Percentiles rank a stretch among this genome's conserved stretches.
phyloP scores from a whole-genome alignment of 805 yeast genomes.

The Pichia occidentalis region DNA sequence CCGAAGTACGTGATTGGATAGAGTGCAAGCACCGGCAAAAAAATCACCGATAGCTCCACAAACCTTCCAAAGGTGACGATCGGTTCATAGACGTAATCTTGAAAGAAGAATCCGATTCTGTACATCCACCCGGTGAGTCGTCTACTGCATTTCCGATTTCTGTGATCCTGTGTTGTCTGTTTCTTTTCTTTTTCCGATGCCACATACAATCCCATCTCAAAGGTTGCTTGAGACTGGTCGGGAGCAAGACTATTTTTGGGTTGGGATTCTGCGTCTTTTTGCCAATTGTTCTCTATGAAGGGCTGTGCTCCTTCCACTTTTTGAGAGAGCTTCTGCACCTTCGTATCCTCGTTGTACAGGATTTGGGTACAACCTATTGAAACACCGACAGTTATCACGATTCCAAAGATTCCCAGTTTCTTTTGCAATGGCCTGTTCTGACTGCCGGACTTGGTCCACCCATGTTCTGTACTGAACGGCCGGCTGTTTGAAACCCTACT shows the following conservation, averaged over 20 bases:
- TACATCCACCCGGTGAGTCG: constrained; percentile 29
- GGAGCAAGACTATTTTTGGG: constrained; percentile 36
- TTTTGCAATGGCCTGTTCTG: no score
- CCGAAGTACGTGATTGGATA: constrained; percentile 64
- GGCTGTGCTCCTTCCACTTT: constrained; percentile 12
- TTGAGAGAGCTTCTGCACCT: neutral
- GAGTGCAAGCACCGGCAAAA: constrained; percentile 59
- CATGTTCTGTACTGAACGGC: no score
- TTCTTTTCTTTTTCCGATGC: constrained; percentile 54
- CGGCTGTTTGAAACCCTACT: no score
- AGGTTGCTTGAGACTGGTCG: constrained; percentile 51
- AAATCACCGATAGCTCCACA: constrained; percentile 55
- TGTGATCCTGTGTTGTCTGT: constrained; percentile 30
- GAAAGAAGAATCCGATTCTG: constrained; percentile 36
- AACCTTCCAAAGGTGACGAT: constrained; percentile 61
- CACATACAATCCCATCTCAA: constrained; percentile 56
- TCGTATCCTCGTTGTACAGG: constrained; percentile 3
- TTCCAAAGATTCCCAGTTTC: no score
- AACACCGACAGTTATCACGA: neutral
- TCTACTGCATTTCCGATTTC: constrained; percentile 25
- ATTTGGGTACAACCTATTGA: neutral
- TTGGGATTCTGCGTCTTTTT: constrained; percentile 7
- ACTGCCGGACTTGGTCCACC: no score
- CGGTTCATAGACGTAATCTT: constrained; percentile 64
- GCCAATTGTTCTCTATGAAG: constrained; percentile 13